Evolutionary conservation across 805 yeast species (phyloP).

Genomic region (Saccharomycopsis amapae): DNA sequence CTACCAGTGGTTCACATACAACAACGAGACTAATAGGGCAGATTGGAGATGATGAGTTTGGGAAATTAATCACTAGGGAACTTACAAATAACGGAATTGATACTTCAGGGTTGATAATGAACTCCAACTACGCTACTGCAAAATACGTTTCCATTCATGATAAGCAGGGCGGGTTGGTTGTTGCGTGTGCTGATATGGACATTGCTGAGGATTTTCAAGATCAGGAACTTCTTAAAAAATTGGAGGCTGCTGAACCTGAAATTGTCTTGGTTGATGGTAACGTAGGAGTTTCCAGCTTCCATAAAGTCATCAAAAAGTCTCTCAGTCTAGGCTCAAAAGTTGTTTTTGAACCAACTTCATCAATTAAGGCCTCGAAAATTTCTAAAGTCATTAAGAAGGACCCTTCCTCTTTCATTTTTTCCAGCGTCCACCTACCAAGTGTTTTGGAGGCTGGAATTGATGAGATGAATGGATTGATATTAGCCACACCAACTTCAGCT

Average conservation of each 20-base stretch:
- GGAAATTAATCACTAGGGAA: conserved; percentile 32
- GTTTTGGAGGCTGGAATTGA: neutral
- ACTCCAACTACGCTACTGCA: conserved; percentile 40
- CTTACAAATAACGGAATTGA: conserved; percentile 25
- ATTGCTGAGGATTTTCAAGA: conserved; percentile 46
- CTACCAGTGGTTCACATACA: conserved; percentile 12
- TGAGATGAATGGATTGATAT: conserved; percentile 1
- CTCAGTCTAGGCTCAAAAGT: conserved; percentile 28
- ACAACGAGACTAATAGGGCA: conserved; percentile 44
- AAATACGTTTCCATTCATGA: conserved; percentile 70
- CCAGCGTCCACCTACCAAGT: conserved; percentile 27
- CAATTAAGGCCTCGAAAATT: conserved; percentile 48
- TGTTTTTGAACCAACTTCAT: conserved; percentile 74
- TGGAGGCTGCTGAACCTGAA: conserved; percentile 39
- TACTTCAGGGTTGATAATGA: conserved; percentile 34
- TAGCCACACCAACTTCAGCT: conserved; percentile 56
- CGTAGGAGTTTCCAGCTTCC: conserved; percentile 39
- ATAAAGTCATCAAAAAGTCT: conserved; percentile 28
- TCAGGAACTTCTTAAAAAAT: conserved; percentile 35
- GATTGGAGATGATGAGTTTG: conserved; percentile 55
- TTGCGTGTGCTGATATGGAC: conserved; percentile 85
- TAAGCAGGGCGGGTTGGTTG: conserved; percentile 50
- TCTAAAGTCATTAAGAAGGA: conserved; percentile 25
- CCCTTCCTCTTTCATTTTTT: conserved; percentile 29
- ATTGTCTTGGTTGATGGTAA: conserved; percentile 64